Evolutionary conservation across 306 rosid genomes (phyloP).

Genomic region (Cotoneaster glaucophyllus): DNA sequence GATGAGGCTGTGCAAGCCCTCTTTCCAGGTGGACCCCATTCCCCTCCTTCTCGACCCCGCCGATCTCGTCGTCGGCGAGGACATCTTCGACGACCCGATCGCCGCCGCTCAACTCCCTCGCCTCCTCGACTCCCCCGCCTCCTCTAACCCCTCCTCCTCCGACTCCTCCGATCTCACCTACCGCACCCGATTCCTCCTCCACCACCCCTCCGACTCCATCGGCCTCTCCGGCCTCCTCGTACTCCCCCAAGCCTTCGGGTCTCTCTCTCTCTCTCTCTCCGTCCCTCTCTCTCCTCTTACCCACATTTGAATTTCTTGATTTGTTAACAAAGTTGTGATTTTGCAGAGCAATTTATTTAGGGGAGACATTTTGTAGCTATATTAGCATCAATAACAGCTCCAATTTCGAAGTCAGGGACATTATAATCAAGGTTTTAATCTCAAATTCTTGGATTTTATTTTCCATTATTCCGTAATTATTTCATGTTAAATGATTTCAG

Average conservation of each 20-base stretch:
- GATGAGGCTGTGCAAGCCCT: conserved; percentile 84
- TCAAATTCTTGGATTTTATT: neutral
- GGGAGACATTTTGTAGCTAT: conserved; percentile 96
- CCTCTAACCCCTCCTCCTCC: conserved; percentile 18
- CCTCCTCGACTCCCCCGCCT: conserved; percentile 20
- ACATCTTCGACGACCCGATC: conserved; percentile 64
- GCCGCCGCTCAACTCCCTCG: conserved; percentile 39
- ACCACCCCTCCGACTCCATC: conserved; percentile 61
- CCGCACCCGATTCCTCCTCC: conserved; percentile 68
- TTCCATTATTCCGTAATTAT: neutral
- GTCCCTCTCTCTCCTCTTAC: neutral
- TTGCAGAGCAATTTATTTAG: conserved; percentile 85
- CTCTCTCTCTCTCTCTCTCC: neutral
- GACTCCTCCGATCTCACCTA: conserved; percentile 58
- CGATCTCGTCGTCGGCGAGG: conserved; percentile 89
- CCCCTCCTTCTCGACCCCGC: conserved; percentile 74
- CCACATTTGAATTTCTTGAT: neutral
- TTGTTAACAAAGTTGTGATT: neutral
- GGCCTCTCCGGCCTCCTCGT: conserved; percentile 97
- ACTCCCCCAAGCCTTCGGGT: conserved; percentile 97
- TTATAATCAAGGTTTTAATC: conserved; percentile 27
- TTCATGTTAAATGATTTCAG: neutral
- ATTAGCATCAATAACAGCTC: conserved; percentile 91
- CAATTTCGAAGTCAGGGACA: conserved; percentile 73
- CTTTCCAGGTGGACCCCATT: conserved; percentile 68